Evolutionary conservation across 345 rosid species (phyloP), one percentile per base, ranked within the genome.

Genomic region (Ricinus communis): DNA sequence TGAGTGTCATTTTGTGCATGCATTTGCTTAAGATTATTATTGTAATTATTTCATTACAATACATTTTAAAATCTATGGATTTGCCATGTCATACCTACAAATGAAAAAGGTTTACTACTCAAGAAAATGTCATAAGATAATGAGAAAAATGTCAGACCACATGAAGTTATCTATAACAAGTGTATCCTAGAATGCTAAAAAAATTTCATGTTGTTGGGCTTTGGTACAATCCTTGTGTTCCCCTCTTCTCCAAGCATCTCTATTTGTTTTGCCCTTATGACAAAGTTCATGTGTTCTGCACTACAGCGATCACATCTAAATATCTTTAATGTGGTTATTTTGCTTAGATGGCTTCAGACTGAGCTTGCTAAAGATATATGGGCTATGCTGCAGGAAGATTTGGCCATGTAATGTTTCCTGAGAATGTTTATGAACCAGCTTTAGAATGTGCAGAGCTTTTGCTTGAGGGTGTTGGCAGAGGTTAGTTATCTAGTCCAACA

Each of bases 361-460:
- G 98, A 95, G 88, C 94, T 95, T 70, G 97, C 98, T 70, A 84
- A 93, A 83, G 99, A 90, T 69, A n/a, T n/a, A 85, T 92, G 91
- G 99, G 98, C 50, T 92, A 92, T 82, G 85, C 98, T 85, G 93
- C 93, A 79, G 96, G 96, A 68, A 88, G 98, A 89, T 95, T 80
- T 72, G 99, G 99, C 65, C 99, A 92, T 77, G 93, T 95, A 50
- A 95, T 95, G 98, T 95, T 95, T 77, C 99, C 98, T 57, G 99
- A 95, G 84, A 95, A 95, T 86, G 98, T 88, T 76, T 82, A 92
- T 51, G 96, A 92, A 82, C 99, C 99, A 76, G 97, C 96, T 45
- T 80, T 92, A 65, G 88, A 85, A 77, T 90, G 98, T 80, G 93
- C 96, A 31, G 91, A 95, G 74, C 94, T 87, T 79, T 90, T 95